phyloP scores from a whole-genome alignment of 1,139 yeast species.

The Eremothecium gossypii region DNA sequence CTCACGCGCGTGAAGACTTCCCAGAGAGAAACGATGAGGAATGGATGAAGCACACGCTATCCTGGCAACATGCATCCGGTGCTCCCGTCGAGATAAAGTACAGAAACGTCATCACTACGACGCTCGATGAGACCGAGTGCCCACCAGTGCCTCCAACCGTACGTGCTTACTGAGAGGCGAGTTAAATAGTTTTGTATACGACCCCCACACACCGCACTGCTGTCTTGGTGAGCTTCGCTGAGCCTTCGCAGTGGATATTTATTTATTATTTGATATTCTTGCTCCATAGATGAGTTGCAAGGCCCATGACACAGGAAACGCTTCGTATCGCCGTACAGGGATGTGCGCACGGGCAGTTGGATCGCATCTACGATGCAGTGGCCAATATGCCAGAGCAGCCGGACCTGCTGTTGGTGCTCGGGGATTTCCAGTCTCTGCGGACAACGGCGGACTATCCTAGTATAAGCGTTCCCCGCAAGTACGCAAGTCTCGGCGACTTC shows the following conservation, averaged over 20 bases:
- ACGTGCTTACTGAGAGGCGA: conserved; percentile 65
- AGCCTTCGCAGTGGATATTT: neutral
- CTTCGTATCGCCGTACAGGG: conserved; percentile 68
- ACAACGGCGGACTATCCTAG: conserved; percentile 53
- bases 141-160: conserved; percentile 94
- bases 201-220: conserved; percentile 1
- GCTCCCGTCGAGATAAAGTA: conserved; percentile 67
- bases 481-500: conserved; percentile 65
- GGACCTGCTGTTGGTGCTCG: conserved; percentile 73
- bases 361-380: conserved; percentile 44
- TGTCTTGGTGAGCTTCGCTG: too few species aligned
- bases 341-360: conserved; percentile 84
- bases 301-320: conserved; percentile 3
- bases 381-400: conserved; percentile 24
- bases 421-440: conserved; percentile 68
- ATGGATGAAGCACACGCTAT: conserved; percentile 97
- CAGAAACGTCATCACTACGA: conserved; percentile 75
- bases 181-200: neutral
- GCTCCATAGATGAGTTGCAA: neutral
- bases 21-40: conserved; percentile 90
- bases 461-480: conserved; percentile 50
- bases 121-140: conserved; percentile 88
- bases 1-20: conserved; percentile 97
- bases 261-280: neutral
- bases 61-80: conserved; percentile 76